Evolutionary conservation across 129 eudicot genomes (phyloP).

Genomic region (Lonicera japonica): DNA sequence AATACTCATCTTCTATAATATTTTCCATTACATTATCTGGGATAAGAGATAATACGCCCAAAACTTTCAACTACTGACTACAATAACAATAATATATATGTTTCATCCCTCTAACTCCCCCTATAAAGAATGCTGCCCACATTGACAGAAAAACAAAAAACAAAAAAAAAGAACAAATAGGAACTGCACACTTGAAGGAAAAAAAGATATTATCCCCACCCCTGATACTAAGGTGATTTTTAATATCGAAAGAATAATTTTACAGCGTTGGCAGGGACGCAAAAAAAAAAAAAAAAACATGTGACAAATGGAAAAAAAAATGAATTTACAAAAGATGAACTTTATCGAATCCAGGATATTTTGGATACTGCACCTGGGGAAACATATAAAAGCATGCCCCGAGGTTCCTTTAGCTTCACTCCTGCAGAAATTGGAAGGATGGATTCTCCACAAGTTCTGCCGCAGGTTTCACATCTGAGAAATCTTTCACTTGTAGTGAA

Average conservation of each 20-base stretch:
- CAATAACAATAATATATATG: slow-evolving; percentile 6
- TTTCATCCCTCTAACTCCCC: slow-evolving; percentile 10
- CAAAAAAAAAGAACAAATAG: neutral
- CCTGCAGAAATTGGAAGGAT: slow-evolving; percentile 77
- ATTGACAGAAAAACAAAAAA: slow-evolving; percentile 12
- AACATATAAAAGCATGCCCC: slow-evolving; percentile 1
- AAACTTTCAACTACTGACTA: slow-evolving; percentile 13
- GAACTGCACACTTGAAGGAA: slow-evolving; percentile 12
- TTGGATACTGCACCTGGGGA: slow-evolving; percentile 16
- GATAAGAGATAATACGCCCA: slow-evolving; percentile 7
- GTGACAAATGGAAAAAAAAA: neutral
- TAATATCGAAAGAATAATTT: slow-evolving; percentile 19
- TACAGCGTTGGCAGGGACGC: slow-evolving; percentile 12
- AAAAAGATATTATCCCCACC: slow-evolving; percentile 10
- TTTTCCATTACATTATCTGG: slow-evolving; percentile 11
- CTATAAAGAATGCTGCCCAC: slow-evolving; percentile 34
- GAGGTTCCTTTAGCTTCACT: slow-evolving; percentile 31
- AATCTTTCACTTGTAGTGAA: slow-evolving; percentile 67
- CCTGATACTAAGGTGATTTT: slow-evolving; percentile 1
- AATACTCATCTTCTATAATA: slow-evolving; percentile 1
- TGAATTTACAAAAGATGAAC: slow-evolving; percentile 19
- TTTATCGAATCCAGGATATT: neutral
- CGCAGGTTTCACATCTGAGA: slow-evolving; percentile 73
- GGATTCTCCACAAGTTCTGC: slow-evolving; percentile 72
- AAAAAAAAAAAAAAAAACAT: slow-evolving; percentile 12